Evolutionary conservation across 768 basidiomycete genomes (phyloP).

Genomic region (Sarcomyxa edulis): DNA sequence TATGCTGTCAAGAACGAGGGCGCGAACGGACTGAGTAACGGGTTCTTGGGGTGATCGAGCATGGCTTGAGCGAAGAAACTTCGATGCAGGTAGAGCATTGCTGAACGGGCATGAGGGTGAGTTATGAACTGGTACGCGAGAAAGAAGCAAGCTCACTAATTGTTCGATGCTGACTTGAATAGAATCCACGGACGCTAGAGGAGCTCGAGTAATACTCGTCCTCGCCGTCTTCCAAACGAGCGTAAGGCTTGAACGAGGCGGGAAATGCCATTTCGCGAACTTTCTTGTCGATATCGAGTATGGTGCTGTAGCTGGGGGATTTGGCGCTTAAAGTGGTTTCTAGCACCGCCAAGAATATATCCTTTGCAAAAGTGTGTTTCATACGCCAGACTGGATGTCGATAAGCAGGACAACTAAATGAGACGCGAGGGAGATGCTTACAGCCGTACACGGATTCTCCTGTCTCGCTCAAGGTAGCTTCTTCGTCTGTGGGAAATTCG

Average conservation of each 20-base stretch:
- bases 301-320: constrained; percentile 37
- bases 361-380: constrained; percentile 47
- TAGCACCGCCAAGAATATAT: constrained; percentile 43
- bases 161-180: constrained; percentile 51
- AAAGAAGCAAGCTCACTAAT: constrained; percentile 36
- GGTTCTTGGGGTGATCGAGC: constrained; percentile 48
- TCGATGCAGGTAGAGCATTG: constrained; percentile 50
- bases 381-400: constrained; percentile 45
- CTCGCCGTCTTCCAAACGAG: constrained; percentile 36
- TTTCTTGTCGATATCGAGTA: constrained; percentile 47
- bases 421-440: constrained; percentile 22
- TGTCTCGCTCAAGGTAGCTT: constrained; percentile 35
- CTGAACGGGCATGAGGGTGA: constrained; percentile 18
- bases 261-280: constrained; percentile 43
- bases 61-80: constrained; percentile 57
- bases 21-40: constrained; percentile 48
- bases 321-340: constrained; percentile 45
- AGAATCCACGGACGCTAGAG: constrained; percentile 47
- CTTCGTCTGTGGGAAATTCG: constrained; percentile 50
- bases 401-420: neutral
- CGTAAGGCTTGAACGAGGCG: constrained; percentile 41
- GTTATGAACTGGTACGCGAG: no score
- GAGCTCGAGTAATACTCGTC: constrained; percentile 44
- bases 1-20: constrained; percentile 53
- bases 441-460: constrained; percentile 46